These are phyloP conservation scores for Chrysochromulina tobinii DNA, from an alignment of 78 protist genomes.

Conservation along the genomic window DNA sequence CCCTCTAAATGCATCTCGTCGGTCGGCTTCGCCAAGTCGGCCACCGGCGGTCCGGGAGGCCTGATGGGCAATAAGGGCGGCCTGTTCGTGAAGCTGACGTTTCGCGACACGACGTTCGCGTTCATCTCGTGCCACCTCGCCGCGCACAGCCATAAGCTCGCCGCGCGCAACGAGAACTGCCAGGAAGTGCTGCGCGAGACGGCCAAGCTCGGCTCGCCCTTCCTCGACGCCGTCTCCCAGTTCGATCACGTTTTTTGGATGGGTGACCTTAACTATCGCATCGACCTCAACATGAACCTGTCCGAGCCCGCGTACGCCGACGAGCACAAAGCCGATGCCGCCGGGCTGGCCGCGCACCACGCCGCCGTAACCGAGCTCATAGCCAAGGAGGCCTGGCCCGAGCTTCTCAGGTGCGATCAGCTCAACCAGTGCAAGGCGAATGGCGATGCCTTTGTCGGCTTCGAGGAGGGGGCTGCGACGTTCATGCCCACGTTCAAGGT, in stretches of 20 bases:
- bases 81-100: slow-evolving; percentile 50
- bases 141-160: slow-evolving; percentile 68
- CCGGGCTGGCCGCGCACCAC: not conserved
- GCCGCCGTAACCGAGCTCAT: slow-evolving; percentile 7
- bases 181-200: slow-evolving; percentile 58
- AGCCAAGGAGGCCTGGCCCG: not conserved
- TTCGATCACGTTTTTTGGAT: slow-evolving; percentile 82
- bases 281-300: slow-evolving; percentile 61
- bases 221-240: slow-evolving; percentile 40
- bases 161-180: slow-evolving; percentile 63
- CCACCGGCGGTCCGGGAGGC: slow-evolving; percentile 50
- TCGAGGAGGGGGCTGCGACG: slow-evolving; percentile 13
- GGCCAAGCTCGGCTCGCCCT: slow-evolving; percentile 23
- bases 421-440: slow-evolving; percentile 12
- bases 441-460: slow-evolving; percentile 66
- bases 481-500: slow-evolving; percentile 80
- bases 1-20: not conserved
- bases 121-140: slow-evolving; percentile 82
- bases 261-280: slow-evolving; percentile 89
- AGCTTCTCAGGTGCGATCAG: slow-evolving; percentile 68
- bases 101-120: slow-evolving; percentile 60
- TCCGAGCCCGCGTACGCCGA: not conserved
- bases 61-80: slow-evolving; percentile 88
- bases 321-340: not conserved
- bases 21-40: slow-evolving; percentile 13